Base-by-base conservation (phyloP, 495 filamentous ascomycete genomes). In the Trichoderma parareesei region DNA sequence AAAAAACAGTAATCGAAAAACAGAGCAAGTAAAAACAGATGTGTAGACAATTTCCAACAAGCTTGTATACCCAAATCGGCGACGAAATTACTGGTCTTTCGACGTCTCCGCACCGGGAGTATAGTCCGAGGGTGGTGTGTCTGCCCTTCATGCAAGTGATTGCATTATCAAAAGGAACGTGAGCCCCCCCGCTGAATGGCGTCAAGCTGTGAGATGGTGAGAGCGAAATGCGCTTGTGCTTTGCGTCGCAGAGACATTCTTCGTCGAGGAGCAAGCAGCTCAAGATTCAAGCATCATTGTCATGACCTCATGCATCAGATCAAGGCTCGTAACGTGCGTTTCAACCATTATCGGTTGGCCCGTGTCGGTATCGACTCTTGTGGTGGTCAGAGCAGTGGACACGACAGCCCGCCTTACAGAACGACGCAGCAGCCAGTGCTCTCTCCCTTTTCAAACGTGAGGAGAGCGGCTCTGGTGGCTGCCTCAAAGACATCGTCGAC, bases 401-500 rank as follows among this genome's bases (percentile, higher is more conserved):
- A 33, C 13, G 14, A 38, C 27, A 27, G 27, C 27, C 27, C 11
- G 38, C 42, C 14, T 93, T 79, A 98, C 85, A 98, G 85, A 71
- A 98, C 93, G 57, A 91, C 84, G 77, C 94, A 98, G 82, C 94
- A 98, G 18, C 89, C 88, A 59, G 80, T 77, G 63, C 86, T 84
- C 74, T 96, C 90, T 37, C 87, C 85, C 75, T 93, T 93, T 70
- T 98, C 93, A 65, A 95, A 94, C 43, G 87, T 93, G 20, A 97
- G 82, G 64, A 99, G 79, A 38, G 94, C 93, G n/a, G 94, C 93
- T 71, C 94, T 84, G 63, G 94, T 99, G 9, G 94, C 94, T 38
- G 94, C 94, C 74, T 99, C 94, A 71, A 99, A 99, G 13, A 99
- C 94, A 76, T 99, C 94, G 75, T 99, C 94, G 33, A 99, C 94